Evolutionary conservation across 306 rosid genomes (phyloP).

Genomic region (Acmispon strigosus): DNA sequence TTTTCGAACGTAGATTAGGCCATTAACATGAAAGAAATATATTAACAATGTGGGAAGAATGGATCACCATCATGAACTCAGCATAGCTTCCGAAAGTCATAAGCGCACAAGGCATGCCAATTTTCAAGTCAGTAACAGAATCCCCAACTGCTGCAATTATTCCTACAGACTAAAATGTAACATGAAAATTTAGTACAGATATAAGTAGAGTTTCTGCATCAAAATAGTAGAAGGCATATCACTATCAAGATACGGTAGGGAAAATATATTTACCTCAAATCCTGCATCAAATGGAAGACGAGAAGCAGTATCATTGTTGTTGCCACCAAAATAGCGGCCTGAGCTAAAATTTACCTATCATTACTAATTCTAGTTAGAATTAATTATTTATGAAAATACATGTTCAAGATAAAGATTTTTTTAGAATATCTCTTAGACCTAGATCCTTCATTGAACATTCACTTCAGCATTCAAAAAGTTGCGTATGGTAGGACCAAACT

Average conservation of each 20-base stretch:
- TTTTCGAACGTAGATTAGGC: too few species aligned
- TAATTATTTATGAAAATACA: not conserved
- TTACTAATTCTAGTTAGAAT: slow-evolving; percentile 23
- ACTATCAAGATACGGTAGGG: not conserved
- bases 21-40: slow-evolving; percentile 3
- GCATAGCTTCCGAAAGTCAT: slow-evolving; percentile 95
- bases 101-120: slow-evolving; percentile 86
- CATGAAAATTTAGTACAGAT: not conserved
- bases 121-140: slow-evolving; percentile 56
- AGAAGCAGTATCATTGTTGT: slow-evolving; percentile 38
- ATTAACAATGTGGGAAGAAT: not conserved
- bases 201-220: slow-evolving; percentile 13
- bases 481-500: too few species aligned
- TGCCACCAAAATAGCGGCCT: slow-evolving; percentile 74
- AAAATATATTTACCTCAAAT: slow-evolving; percentile 63
- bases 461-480: too few species aligned
- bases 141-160: slow-evolving; percentile 85
- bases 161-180: slow-evolving; percentile 71
- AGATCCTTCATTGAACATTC: too few species aligned
- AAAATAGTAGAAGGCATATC: not conserved
- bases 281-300: slow-evolving; percentile 96
- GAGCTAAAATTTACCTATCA: slow-evolving; percentile 95
- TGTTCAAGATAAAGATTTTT: not conserved
- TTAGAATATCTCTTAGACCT: too few species aligned
- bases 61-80: slow-evolving; percentile 56